These are phyloP conservation scores for Cercospora brassicicola DNA, from an alignment of 2,329 filamentous ascomycete species.

Conservation along the genomic window DNA sequence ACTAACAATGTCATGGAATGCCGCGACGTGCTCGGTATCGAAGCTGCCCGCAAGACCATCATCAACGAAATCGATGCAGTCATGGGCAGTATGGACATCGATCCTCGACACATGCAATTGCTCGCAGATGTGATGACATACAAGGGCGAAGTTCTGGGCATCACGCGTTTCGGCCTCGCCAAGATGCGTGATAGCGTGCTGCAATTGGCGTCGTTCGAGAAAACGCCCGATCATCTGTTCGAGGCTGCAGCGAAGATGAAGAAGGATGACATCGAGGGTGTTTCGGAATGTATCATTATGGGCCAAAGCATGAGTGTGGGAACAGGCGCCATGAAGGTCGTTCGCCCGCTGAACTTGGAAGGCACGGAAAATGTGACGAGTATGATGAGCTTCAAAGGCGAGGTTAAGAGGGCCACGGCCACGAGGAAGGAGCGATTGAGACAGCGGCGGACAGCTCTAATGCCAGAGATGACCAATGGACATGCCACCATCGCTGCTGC, in stretches of 20 bases:
- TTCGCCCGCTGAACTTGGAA: slow-evolving; percentile 68
- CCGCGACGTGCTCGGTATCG: slow-evolving; percentile 84
- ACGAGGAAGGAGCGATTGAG: slow-evolving; percentile 27
- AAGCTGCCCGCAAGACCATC: slow-evolving; percentile 87
- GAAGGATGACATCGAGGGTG: slow-evolving; percentile 86
- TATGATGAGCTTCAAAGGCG: slow-evolving; percentile 22
- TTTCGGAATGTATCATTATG: slow-evolving; percentile 97
- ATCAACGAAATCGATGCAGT: slow-evolving; percentile 82
- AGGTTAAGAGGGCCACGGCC: slow-evolving; percentile 17
- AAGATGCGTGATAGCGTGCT: slow-evolving; percentile 96
- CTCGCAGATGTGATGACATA: slow-evolving; percentile 98
- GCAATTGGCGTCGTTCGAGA: slow-evolving; percentile 94
- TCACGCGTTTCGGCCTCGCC: slow-evolving; percentile 90
- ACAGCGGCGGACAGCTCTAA: slow-evolving; percentile 16
- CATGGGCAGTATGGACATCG: slow-evolving; percentile 93
- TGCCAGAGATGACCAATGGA: slow-evolving; percentile 24
- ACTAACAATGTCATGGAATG: slow-evolving; percentile 92
- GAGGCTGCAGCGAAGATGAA: slow-evolving; percentile 92
- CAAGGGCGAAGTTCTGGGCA: slow-evolving; percentile 94
- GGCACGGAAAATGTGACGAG: slow-evolving; percentile 51
- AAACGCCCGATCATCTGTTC: slow-evolving; percentile 96
- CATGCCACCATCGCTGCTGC: slow-evolving; percentile 22
- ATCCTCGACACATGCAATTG: slow-evolving; percentile 95
- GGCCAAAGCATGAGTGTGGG: slow-evolving; percentile 90
- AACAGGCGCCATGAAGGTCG: slow-evolving; percentile 88